A percentile compares a stretch with the other conserved stretches of the same genome.
These are phyloP conservation scores for Eutrema salsugineum DNA, from an alignment of 441 rosid genomes.

Conservation along the genomic window DNA sequence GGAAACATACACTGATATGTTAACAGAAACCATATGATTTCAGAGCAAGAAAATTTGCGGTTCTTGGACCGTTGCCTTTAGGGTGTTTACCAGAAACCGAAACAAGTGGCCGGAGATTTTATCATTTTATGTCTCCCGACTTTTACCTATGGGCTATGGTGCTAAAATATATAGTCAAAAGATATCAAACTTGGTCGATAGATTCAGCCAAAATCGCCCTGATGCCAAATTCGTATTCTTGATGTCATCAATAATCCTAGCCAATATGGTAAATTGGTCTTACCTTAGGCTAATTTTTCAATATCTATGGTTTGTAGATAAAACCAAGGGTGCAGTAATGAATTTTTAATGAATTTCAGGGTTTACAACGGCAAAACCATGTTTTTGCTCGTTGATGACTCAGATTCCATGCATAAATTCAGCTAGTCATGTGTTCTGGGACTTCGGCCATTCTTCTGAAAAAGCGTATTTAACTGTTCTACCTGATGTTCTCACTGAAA, in stretches of 20 bases:
- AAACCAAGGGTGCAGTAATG: background rate
- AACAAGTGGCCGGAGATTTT: background rate
- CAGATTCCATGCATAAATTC: constrained; percentile 3
- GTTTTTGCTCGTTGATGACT: constrained; percentile 4
- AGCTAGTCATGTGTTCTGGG: constrained; percentile 13
- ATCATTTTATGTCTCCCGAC: background rate
- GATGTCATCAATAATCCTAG: constrained; percentile 9
- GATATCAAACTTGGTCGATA: background rate
- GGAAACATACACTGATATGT: constrained; percentile 7
- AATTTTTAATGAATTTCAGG: background rate
- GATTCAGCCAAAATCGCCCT: background rate
- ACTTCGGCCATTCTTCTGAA: constrained; percentile 23
- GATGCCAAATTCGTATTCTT: constrained; percentile 7
- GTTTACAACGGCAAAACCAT: constrained; percentile 1
- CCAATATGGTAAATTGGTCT: constrained; percentile 9
- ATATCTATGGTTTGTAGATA: background rate
- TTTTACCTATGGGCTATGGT: constrained; percentile 2
- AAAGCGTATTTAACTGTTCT: constrained; percentile 3
- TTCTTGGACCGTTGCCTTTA: constrained; percentile 21
- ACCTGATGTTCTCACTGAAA: constrained; percentile 2
- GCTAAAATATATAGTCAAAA: constrained; percentile 16
- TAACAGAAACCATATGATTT: constrained; percentile 17
- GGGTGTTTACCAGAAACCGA: constrained; percentile 25
- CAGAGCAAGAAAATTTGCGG: constrained; percentile 29
- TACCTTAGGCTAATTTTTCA: background rate